phyloP scores from a whole-genome alignment of 2,329 filamentous ascomycete species.

The Helicocarpus griseus region DNA sequence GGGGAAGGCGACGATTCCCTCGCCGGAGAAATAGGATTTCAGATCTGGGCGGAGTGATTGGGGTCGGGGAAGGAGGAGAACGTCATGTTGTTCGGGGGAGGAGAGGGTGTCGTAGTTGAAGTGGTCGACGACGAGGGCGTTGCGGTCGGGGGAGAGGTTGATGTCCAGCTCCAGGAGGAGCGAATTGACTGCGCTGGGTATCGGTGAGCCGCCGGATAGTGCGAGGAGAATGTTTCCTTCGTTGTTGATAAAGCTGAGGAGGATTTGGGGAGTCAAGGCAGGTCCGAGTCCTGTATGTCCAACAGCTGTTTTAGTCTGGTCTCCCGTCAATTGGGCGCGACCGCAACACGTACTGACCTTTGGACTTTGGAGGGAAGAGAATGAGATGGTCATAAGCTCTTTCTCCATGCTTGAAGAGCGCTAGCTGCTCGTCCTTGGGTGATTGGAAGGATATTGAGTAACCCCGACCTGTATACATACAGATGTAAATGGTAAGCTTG shows the following conservation, averaged over 20 bases:
- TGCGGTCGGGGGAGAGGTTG: constrained; percentile 73
- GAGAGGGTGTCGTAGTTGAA: constrained; percentile 80
- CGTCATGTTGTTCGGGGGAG: constrained; percentile 75
- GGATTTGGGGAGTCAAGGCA: constrained; percentile 70
- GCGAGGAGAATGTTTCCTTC: constrained; percentile 85
- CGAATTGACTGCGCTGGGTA: constrained; percentile 63
- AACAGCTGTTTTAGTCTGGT: background rate
- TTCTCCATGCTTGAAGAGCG: constrained; percentile 77
- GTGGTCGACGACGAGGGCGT: constrained; percentile 81
- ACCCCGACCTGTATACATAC: constrained; percentile 56
- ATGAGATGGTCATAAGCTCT: constrained; percentile 84
- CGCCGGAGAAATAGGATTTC: constrained; percentile 66
- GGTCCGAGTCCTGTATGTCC: constrained; percentile 63
- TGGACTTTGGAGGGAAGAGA: constrained; percentile 79
- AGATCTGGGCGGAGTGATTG: constrained; percentile 55
- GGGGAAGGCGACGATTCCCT: constrained; percentile 68
- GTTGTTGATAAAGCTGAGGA: constrained; percentile 85
- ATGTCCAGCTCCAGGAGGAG: constrained; percentile 85
- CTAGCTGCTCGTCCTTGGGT: constrained; percentile 66
- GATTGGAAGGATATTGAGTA: constrained; percentile 74
- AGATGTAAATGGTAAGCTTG: background rate
- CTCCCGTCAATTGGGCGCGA: background rate
- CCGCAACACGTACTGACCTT: constrained; percentile 50
- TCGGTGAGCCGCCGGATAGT: constrained; percentile 61
- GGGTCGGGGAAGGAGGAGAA: constrained; percentile 67